phyloP scores from a whole-genome alignment of 2,329 filamentous ascomycete species.

The Aspergillus quadrilineatus region DNA sequence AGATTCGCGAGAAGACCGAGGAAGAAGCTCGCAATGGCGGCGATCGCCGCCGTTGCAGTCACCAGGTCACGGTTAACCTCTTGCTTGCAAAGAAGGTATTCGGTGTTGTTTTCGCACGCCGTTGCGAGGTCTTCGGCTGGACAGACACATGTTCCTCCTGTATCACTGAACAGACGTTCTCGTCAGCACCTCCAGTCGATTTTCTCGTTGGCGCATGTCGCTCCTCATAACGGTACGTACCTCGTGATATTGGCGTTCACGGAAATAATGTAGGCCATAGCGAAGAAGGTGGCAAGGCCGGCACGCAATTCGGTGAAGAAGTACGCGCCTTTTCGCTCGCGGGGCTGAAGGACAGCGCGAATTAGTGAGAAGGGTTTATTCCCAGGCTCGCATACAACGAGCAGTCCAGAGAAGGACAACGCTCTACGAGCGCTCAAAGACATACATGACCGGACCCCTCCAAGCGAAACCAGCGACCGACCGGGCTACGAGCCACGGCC shows the following conservation, averaged over 20 bases:
- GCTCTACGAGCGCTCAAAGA: conserved; percentile 21
- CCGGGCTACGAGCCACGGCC: conserved; percentile 60
- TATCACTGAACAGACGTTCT: conserved; percentile 41
- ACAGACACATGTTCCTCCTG: conserved; percentile 75
- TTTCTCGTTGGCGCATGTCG: neutral
- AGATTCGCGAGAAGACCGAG: conserved; percentile 83
- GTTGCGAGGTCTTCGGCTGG: conserved; percentile 45
- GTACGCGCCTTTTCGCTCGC: conserved; percentile 69
- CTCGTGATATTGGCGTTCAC: conserved; percentile 66
- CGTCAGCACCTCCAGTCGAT: neutral
- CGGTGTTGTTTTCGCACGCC: conserved; percentile 49
- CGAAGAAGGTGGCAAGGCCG: conserved; percentile 75
- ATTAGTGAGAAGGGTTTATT: conserved; percentile 6
- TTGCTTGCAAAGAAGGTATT: conserved; percentile 48
- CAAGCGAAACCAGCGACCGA: conserved; percentile 74
- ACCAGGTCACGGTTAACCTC: conserved; percentile 74
- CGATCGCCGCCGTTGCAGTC: conserved; percentile 80
- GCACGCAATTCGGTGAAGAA: conserved; percentile 85
- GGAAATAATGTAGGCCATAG: conserved; percentile 77
- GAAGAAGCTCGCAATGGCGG: conserved; percentile 74
- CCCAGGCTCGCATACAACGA: neutral
- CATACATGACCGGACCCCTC: conserved; percentile 80
- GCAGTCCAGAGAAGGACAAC: neutral
- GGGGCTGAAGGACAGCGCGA: conserved; percentile 49
- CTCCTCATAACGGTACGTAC: neutral